Evolutionary conservation across 768 basidiomycete genomes (phyloP).

Genomic region (Phylloporus sp.): DNA sequence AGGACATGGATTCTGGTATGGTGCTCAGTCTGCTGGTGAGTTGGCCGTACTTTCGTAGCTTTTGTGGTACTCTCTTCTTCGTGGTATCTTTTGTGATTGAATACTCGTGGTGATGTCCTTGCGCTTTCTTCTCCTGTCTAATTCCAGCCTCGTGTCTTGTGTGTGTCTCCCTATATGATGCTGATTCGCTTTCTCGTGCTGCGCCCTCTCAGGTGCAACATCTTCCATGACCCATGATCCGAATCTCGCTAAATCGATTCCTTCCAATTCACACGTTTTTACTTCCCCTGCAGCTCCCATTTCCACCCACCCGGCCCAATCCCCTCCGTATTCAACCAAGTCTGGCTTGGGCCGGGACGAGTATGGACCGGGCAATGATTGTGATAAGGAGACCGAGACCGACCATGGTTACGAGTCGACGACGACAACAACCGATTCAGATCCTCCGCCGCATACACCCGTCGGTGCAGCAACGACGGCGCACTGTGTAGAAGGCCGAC

Average conservation of each 20-base stretch:
- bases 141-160: not conserved
- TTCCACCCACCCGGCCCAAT: not conserved
- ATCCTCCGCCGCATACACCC: slow-evolving; percentile 26
- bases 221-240: slow-evolving; percentile 10
- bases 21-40: slow-evolving; percentile 18
- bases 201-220: slow-evolving; percentile 12
- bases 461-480: slow-evolving; percentile 9
- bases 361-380: slow-evolving; percentile 5
- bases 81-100: not conserved
- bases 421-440: slow-evolving; percentile 25
- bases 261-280: slow-evolving; percentile 4
- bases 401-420: slow-evolving; percentile 26
- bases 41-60: slow-evolving; percentile 3
- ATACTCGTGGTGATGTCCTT: slow-evolving; percentile 3
- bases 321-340: slow-evolving; percentile 1
- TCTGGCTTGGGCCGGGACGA: slow-evolving; percentile 4
- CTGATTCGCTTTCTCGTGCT: slow-evolving; percentile 9
- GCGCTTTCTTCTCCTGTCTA: not conserved
- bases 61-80: not conserved
- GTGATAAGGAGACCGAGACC: slow-evolving; percentile 20
- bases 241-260: slow-evolving; percentile 1
- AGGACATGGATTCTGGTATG: slow-evolving; percentile 22
- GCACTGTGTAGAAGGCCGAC: slow-evolving; percentile 3
- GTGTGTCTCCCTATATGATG: not conserved
- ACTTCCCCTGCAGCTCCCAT: not conserved